Base-by-base conservation (phyloP, 2,329 filamentous ascomycete species). In the Aureobasidium sp. region DNA sequence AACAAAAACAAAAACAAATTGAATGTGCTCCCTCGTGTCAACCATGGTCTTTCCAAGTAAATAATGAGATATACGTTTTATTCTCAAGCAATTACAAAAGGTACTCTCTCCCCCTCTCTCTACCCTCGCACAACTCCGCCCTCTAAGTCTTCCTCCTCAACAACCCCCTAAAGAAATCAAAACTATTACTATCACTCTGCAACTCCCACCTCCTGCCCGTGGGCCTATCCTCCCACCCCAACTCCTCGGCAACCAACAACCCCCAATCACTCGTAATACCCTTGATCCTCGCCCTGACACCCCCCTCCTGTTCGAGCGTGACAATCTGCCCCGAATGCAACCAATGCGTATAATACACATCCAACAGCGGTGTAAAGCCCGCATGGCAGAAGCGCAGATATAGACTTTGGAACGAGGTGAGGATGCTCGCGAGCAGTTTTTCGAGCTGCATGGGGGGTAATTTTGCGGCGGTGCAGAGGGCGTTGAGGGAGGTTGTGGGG, bases 141-240 rank as follows among this genome's bases (percentile, higher is more conserved):
- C 17, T 35, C 37, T n/a, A 57, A 46, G 19, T 27, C 78, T 95
- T 97, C 68, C 87, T 83, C 77, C 84, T 90, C 21, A 99, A 77
- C 68, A 99, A 70, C 0, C 94, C 94, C 70, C 84, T 89, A 76
- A 96, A 95, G 73, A 96, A 99, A 74, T 99, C 94, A 77, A 99
- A 99, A 73, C 92, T 96, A 70, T 99, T 99, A 71, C 92, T 90
- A 73, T 99, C 94, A 72, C 91, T 96, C 78, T 96, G 92, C 74
- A 99, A 74, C 67, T 87, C 84, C 82, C 88, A 93, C 53, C 87
- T 78, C 74, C 82, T 88, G 0, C 93, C 92, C 0, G 89, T 96
- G 2, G 80, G 77, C 57, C 85, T 78, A 64, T 90, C 90, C 61
- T 87, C 82, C 71, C 79, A 82, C 2, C 85, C 86, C 57, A 95